Evolutionary conservation across 345 rosid genomes (phyloP).

Genomic region (Carallia pectinifolia): DNA sequence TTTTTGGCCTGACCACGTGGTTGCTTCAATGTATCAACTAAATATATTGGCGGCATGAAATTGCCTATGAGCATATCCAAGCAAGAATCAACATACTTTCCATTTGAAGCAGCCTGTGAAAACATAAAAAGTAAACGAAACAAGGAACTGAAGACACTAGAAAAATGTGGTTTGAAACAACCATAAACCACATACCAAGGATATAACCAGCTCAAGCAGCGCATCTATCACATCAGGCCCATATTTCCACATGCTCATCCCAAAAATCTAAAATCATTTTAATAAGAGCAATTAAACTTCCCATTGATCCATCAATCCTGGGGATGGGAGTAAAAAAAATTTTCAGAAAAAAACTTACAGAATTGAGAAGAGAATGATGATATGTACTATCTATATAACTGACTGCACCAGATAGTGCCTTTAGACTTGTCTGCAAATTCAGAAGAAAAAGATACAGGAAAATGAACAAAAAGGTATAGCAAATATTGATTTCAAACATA

Average conservation of each 20-base stretch:
- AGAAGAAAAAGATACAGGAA: background rate
- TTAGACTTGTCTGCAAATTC: conserved; percentile 54
- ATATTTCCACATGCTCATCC: conserved; percentile 74
- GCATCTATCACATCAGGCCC: conserved; percentile 69
- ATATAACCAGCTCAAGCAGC: conserved; percentile 52
- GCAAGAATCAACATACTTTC: conserved; percentile 62
- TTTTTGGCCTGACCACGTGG: conserved; percentile 46
- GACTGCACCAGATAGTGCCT: conserved; percentile 65
- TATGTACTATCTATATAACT: conserved; percentile 53
- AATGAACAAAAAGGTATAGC: background rate
- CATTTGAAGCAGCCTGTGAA: conserved; percentile 68
- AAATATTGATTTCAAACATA: background rate
- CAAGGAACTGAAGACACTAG: background rate
- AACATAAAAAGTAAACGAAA: conserved; percentile 2
- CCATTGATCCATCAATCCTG: background rate
- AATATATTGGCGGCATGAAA: conserved; percentile 57
- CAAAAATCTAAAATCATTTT: conserved; percentile 46
- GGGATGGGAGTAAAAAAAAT: background rate
- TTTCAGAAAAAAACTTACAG: conserved; percentile 44
- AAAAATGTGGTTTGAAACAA: background rate
- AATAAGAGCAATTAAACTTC: conserved; percentile 13
- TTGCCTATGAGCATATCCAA: conserved; percentile 65
- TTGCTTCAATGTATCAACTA: conserved; percentile 36
- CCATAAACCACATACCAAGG: conserved; percentile 50
- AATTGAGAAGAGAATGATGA: conserved; percentile 60